Base-by-base conservation (phyloP, 768 basidiomycete genomes). In the Tulasnella sp. region DNA sequence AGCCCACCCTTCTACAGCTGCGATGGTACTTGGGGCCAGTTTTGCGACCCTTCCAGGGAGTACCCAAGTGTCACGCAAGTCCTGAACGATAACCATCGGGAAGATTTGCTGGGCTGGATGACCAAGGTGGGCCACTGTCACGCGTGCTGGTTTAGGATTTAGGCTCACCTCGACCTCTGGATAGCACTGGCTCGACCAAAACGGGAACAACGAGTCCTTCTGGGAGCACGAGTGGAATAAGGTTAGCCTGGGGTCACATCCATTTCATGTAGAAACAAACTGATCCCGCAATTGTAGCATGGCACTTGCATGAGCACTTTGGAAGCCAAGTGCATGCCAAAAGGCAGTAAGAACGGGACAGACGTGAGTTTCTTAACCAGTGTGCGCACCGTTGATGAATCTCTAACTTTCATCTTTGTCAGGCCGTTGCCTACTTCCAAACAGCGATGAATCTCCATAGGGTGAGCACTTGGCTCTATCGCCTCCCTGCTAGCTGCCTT, bases 391-490 rank as follows among this genome's bases (percentile, higher is more conserved):
- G 29, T 13, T 5, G 3, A 9, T 1, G 29, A 67, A 67, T n/a
- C 26, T n/a, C 32, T 32, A 29, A 67, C 32, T 67, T 9, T 2
- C 57, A 32, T 35, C 40, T 5, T 26, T 9, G 16, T 35, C 51
- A 76, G 75, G 75, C 75, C 46, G 57, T 57, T 18, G 39, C 39
- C 42, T 76, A 55, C 67, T 76, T 76, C 75, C 75, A 76, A 23
- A 70, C 75, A 29, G 88, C 89, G 2, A 91, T 91, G 78, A 85
- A 82, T 2, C 83, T 92, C 20, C 91, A 91, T 85, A 83, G 89
- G 84, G 88, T 86, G 57, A 16, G 61, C 13, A 32, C 26, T 32
- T 29, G 26, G 7, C 29, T 9, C 61, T 23, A n/a, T 26, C 1
- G 23, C 23, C 29, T 26, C n/a, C 3, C 1, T 67, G 32, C 32